Evolutionary conservation across 2,329 filamentous ascomycete genomes (phyloP), one percentile per base, ranked within the genome.

Genomic region (Colletotrichum spinosum): DNA sequence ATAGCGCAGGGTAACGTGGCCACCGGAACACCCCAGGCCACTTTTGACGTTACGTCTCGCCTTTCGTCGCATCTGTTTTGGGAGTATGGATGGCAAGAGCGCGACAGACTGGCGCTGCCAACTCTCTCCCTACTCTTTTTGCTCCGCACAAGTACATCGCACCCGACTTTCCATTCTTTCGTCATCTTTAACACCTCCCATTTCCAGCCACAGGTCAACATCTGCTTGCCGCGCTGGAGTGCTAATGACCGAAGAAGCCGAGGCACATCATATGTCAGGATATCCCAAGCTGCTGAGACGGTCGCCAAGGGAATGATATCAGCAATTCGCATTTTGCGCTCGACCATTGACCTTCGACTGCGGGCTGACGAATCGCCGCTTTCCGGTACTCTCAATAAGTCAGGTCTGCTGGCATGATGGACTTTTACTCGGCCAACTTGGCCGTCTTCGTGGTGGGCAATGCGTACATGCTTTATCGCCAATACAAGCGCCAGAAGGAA

Each of bases 391-490:
- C 44, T 5, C 45, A 6, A 7, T 25, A 8, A 41, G 34, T 39
- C 48, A n/a, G 37, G 13, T n/a, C 10, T 35, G 12, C 60, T 25
- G 51, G 45, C 44, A 54, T 33, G 17, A 71, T 70, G 69, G 57
- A 67, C 39, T 72, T 72, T 57, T 72, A 72, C 57, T 69, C 70
- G 48, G 12, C 68, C 49, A 72, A 72, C 44, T 58, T 72, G 34
- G 68, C 67, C 46, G 54, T 70, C 6, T 70, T 72, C 48, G 70
- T 63, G 33, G 62, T 59, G 17, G 68, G 63, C 44, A 75, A 72
- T 17, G 62, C 68, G 9, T 71, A 64, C 45, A 61, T 72, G 13
- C 65, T 75, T 15, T 70, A 72, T 44, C 70, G 67, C 17, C 69
- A 71, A 45, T 72, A 71, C 55, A 61, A 61, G n/a, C 46, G 38